Conservation (phyloP, 305 asterid genomes). For the Fraxinus xanthoxyloides region DNA sequence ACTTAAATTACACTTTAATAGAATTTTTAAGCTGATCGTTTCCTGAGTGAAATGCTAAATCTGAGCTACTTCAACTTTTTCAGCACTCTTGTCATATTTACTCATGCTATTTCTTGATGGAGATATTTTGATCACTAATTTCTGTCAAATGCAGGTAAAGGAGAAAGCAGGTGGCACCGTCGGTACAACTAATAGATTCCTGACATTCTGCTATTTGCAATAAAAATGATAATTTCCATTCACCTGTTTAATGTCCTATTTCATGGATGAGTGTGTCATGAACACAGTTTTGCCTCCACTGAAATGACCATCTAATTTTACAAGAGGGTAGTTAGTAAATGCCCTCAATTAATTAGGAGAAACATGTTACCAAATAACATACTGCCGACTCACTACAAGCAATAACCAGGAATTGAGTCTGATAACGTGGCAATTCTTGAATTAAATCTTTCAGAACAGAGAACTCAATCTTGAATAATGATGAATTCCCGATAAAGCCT, state of each 20-base stretch:
- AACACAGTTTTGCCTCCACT: not conserved
- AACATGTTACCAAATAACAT: slow-evolving; percentile 1
- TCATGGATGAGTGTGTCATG: slow-evolving; percentile 2
- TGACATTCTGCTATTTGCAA: not conserved
- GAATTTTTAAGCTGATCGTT: not conserved
- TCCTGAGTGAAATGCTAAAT: slow-evolving; percentile 12
- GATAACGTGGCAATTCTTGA: not conserved
- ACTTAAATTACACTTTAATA: slow-evolving; percentile 1
- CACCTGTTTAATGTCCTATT: not conserved
- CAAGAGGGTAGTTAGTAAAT: not conserved
- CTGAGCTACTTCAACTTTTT: slow-evolving; percentile 13
- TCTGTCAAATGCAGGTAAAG: slow-evolving; percentile 44
- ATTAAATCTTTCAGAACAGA: not conserved
- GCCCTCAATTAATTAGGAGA: slow-evolving; percentile 4
- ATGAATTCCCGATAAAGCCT: not conserved
- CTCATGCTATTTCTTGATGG: not conserved
- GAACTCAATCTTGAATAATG: not conserved
- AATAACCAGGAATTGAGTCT: slow-evolving; percentile 2
- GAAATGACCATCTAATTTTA: not conserved
- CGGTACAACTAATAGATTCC: slow-evolving; percentile 34
- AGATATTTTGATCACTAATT: slow-evolving; percentile 20
- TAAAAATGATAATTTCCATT: not conserved
- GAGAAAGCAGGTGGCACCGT: slow-evolving; percentile 37
- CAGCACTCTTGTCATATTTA: slow-evolving; percentile 5
- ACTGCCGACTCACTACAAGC: not conserved